phyloP scores from a whole-genome alignment of 2,329 filamentous ascomycete genomes.

The Claviceps monticola region DNA sequence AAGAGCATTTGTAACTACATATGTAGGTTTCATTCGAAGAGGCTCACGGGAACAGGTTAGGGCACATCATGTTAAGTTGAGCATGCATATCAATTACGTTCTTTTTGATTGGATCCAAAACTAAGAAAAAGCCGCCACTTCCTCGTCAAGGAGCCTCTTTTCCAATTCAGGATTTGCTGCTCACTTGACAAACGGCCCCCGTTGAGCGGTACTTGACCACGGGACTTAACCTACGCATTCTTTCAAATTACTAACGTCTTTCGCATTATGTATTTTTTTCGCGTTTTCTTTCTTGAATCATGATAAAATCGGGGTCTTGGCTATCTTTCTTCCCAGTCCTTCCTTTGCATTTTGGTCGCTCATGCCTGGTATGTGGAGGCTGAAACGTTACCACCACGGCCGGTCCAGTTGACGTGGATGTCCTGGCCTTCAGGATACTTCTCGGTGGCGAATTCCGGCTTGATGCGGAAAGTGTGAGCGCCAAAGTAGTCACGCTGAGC shows the following conservation, averaged over 20 bases:
- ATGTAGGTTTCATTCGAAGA: neutral
- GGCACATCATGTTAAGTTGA: neutral
- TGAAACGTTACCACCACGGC: conserved; percentile 90
- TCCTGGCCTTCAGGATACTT: conserved; percentile 78
- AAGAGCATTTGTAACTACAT: no score
- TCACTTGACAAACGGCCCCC: neutral
- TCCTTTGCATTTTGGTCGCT: conserved; percentile 11
- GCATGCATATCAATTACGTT: neutral
- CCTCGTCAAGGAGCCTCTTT: neutral
- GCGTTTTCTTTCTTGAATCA: neutral
- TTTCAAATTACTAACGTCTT: neutral
- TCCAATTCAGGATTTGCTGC: neutral
- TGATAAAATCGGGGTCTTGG: neutral
- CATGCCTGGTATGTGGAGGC: conserved; percentile 97
- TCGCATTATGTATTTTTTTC: neutral
- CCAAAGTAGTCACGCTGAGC: conserved; percentile 99
- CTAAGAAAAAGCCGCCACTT: neutral
- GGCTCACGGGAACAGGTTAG: neutral
- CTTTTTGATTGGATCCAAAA: neutral
- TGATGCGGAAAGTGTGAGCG: conserved; percentile 79
- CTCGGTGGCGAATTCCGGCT: conserved; percentile 61
- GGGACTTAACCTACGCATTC: neutral
- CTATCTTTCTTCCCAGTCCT: neutral
- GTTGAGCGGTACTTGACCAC: neutral
- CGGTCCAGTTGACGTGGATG: conserved; percentile 99